A percentile compares a stretch with the other conserved stretches of the same genome.
phyloP scores from a whole-genome alignment of 2,329 filamentous ascomycete species.

The Nothopassalora personata region DNA sequence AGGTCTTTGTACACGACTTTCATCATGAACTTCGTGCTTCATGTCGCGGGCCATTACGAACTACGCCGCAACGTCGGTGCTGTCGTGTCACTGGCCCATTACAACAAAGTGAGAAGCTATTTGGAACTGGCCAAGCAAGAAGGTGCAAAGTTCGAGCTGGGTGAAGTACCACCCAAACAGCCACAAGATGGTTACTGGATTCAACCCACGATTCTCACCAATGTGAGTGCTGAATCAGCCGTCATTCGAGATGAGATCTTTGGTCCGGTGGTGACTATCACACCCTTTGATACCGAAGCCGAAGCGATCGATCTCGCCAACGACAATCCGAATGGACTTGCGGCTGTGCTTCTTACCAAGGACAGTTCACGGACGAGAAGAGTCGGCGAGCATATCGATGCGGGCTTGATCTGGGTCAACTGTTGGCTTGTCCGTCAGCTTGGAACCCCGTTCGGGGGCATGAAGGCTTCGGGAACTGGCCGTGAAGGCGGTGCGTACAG shows the following conservation, averaged over 20 bases:
- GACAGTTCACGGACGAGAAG: constrained; percentile 10
- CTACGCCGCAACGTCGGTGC: constrained; percentile 1
- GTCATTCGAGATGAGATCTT: constrained; percentile 35
- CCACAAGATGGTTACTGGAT: constrained; percentile 36
- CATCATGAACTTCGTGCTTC: neutral
- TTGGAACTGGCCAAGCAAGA: constrained; percentile 6
- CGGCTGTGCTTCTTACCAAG: constrained; percentile 8
- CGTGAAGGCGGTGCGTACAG: constrained; percentile 10
- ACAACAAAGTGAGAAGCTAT: constrained; percentile 9
- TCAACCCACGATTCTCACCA: constrained; percentile 43
- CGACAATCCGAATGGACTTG: constrained; percentile 19
- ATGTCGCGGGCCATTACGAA: constrained; percentile 5
- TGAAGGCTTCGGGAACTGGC: constrained; percentile 11
- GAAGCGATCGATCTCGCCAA: constrained; percentile 34
- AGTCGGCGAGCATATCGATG: constrained; percentile 10
- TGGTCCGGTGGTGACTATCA: constrained; percentile 34
- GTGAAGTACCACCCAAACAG: neutral
- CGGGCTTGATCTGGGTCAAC: constrained; percentile 11
- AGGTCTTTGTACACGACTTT: constrained; percentile 5
- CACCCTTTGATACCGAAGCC: constrained; percentile 31
- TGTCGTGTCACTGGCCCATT: constrained; percentile 9
- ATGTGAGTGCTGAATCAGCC: constrained; percentile 36
- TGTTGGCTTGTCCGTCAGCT: constrained; percentile 10
- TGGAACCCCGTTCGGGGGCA: constrained; percentile 9
- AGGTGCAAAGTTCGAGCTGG: constrained; percentile 6